phyloP scores from a whole-genome alignment of 2,329 filamentous ascomycete species.

The Chaetomium sp. region DNA sequence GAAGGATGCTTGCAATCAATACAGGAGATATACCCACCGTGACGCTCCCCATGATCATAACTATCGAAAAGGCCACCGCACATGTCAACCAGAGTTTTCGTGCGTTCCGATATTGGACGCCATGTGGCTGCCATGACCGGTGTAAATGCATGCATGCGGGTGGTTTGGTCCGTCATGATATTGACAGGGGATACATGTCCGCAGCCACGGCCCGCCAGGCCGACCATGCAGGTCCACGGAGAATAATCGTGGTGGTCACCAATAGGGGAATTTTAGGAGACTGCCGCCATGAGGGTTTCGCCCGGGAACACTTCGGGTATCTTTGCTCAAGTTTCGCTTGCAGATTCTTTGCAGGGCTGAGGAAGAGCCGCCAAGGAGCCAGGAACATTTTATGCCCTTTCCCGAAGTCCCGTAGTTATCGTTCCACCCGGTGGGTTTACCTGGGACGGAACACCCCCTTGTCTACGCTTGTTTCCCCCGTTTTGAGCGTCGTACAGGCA shows the following conservation, averaged over 20 bases:
- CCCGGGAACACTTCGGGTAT: conserved; percentile 25
- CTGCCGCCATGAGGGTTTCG: conserved; percentile 4
- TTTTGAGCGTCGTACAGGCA: conserved; percentile 33
- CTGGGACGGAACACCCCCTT: conserved; percentile 19
- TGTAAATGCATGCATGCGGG: conserved; percentile 30
- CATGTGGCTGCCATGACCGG: conserved; percentile 17
- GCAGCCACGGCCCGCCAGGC: conserved; percentile 33
- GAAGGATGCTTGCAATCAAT: conserved; percentile 10
- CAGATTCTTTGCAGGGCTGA: conserved; percentile 32
- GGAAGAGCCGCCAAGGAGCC: conserved; percentile 18
- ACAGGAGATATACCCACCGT: conserved; percentile 19
- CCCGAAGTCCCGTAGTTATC: conserved; percentile 25
- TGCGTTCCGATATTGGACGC: conserved; percentile 1
- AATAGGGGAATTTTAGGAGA: conserved; percentile 33
- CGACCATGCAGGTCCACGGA: conserved; percentile 29
- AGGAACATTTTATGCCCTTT: conserved; percentile 26
- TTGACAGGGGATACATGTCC: conserved; percentile 22
- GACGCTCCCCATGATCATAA: background rate
- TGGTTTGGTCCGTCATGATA: conserved; percentile 18
- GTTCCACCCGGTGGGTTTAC: conserved; percentile 17
- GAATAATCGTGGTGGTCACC: conserved; percentile 31
- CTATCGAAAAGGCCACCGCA: background rate
- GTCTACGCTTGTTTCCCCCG: conserved; percentile 33
- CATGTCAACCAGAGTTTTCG: background rate
- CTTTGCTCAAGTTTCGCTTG: conserved; percentile 23